Evolutionary conservation across 108 stramenopile genomes (phyloP).

Genomic region (Pseudonitzschia delicatissima): DNA sequence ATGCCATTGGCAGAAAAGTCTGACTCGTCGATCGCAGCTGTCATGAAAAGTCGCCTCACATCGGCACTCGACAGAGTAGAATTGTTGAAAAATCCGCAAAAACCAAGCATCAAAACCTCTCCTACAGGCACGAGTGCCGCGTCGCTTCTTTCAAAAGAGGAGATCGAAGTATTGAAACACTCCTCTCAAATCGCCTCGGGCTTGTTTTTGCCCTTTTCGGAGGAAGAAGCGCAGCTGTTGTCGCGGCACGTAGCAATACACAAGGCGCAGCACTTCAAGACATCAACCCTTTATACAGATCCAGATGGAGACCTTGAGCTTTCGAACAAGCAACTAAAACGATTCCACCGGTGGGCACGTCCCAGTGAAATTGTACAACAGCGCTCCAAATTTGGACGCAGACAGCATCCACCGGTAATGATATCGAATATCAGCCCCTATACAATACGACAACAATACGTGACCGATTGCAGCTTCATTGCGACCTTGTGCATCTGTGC

Average conservation of each 20-base stretch:
- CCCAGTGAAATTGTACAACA: slow-evolving; percentile 59
- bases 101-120: slow-evolving; percentile 2
- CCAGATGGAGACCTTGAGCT: slow-evolving; percentile 57
- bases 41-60: slow-evolving; percentile 43
- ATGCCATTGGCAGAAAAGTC: slow-evolving; percentile 34
- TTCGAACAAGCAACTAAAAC: slow-evolving; percentile 52
- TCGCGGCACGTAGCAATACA: slow-evolving; percentile 17
- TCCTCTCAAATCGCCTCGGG: slow-evolving; percentile 60
- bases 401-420: slow-evolving; percentile 39
- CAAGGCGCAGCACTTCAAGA: neutral
- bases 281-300: slow-evolving; percentile 22
- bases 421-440: slow-evolving; percentile 54
- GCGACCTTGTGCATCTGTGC: slow-evolving; percentile 89
- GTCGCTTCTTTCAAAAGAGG: slow-evolving; percentile 36
- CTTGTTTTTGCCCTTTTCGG: slow-evolving; percentile 73
- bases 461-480: slow-evolving; percentile 93
- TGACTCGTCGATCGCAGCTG: slow-evolving; percentile 18
- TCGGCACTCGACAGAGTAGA: slow-evolving; percentile 59
- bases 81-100: slow-evolving; percentile 33
- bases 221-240: slow-evolving; percentile 53
- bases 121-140: slow-evolving; percentile 2
- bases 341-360: slow-evolving; percentile 67
- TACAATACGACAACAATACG: slow-evolving; percentile 77
- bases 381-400: slow-evolving; percentile 20
- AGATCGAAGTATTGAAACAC: slow-evolving; percentile 58